Conservation (phyloP, 1,139 yeast species). For the Kurtzmaniella quercitrusa region DNA sequence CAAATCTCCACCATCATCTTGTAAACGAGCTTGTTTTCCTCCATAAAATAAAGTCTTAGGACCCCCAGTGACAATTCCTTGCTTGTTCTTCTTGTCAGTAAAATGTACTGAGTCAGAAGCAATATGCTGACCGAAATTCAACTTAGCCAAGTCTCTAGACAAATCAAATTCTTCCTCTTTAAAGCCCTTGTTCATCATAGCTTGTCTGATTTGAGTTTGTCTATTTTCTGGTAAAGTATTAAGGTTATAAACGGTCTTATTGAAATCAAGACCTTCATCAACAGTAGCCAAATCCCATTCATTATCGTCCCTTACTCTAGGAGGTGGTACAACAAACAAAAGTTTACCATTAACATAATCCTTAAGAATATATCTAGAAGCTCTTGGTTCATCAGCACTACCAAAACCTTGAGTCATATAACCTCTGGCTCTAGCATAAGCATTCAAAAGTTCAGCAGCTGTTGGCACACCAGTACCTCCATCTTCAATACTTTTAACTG, state of each 20-base stretch:
- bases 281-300: slow-evolving; percentile 34
- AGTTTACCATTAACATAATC: slow-evolving; percentile 94
- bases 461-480: slow-evolving; percentile 90
- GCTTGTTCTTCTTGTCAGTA: slow-evolving; percentile 24
- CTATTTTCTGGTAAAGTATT: slow-evolving; percentile 66
- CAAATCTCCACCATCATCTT: slow-evolving; percentile 71
- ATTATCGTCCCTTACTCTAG: slow-evolving; percentile 42
- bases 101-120: slow-evolving; percentile 29
- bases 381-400: slow-evolving; percentile 94
- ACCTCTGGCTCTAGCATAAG: slow-evolving; percentile 96
- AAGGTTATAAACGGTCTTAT: slow-evolving; percentile 66
- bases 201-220: slow-evolving; percentile 62
- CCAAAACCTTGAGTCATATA: slow-evolving; percentile 97
- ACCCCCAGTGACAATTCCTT: slow-evolving; percentile 19
- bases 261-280: slow-evolving; percentile 59
- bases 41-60: slow-evolving; percentile 58
- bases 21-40: slow-evolving; percentile 77
- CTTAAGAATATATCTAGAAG: slow-evolving; percentile 86
- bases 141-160: slow-evolving; percentile 61
- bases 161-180: slow-evolving; percentile 54
- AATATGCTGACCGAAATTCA: slow-evolving; percentile 78
- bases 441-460: slow-evolving; percentile 81
- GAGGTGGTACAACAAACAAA: slow-evolving; percentile 85
- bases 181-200: slow-evolving; percentile 54
- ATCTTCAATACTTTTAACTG: slow-evolving; percentile 67